These are phyloP conservation scores for Aspergillus sp. DNA, from an alignment of 2,329 filamentous ascomycete genomes.

Conservation along the genomic window DNA sequence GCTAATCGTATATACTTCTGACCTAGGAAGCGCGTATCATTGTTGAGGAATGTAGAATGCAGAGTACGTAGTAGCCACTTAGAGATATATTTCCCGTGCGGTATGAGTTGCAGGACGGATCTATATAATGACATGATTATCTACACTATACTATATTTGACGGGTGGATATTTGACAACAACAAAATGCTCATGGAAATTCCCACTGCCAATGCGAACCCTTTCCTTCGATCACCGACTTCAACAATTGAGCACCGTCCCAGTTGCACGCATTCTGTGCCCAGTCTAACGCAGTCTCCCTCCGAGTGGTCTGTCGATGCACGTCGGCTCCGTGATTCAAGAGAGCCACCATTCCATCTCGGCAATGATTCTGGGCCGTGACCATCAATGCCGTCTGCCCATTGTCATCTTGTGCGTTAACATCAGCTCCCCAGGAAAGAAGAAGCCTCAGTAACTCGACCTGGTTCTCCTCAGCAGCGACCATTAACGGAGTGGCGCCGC, in stretches of 20 bases:
- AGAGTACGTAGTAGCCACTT: neutral
- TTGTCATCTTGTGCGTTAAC: constrained; percentile 1
- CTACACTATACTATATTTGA: no score
- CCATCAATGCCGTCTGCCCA: constrained; percentile 10
- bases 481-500: constrained; percentile 1
- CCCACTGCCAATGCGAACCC: neutral
- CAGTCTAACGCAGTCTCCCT: constrained; percentile 10
- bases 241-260: constrained; percentile 6
- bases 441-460: neutral
- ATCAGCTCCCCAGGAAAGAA: constrained; percentile 7
- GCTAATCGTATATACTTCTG: no score
- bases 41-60: neutral
- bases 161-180: no score
- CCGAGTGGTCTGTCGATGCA: neutral
- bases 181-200: neutral
- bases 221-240: neutral
- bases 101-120: no score
- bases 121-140: no score
- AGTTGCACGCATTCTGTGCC: constrained; percentile 1
- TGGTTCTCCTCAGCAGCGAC: constrained; percentile 1
- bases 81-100: neutral
- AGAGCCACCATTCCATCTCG: constrained; percentile 2
- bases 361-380: constrained; percentile 1
- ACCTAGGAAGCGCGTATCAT: neutral
- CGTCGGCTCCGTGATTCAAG: constrained; percentile 5